A percentile compares a stretch with the other conserved stretches of the same genome.
These are phyloP conservation scores for Plantago elongata DNA, from an alignment of 257 asterid genomes.

Conservation along the genomic window DNA sequence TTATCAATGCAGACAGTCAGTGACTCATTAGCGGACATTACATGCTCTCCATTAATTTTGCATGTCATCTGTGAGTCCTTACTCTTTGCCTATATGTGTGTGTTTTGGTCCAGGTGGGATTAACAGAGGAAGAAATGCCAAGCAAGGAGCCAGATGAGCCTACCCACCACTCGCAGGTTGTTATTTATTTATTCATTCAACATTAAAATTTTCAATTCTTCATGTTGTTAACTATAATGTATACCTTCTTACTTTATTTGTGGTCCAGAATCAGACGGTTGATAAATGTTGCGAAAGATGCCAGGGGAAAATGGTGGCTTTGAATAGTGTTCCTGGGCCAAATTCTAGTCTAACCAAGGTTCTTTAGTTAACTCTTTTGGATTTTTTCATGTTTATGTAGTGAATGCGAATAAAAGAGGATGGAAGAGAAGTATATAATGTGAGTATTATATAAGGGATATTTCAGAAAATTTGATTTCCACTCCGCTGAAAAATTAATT, in stretches of 20 bases:
- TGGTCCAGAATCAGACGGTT: conserved; percentile 51
- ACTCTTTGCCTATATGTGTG: conserved; percentile 2
- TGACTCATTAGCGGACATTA: background rate
- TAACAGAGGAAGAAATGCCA: conserved; percentile 75
- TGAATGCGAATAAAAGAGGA: background rate
- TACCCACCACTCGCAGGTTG: conserved; percentile 58
- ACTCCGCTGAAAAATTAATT: too few species aligned
- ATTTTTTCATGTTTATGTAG: background rate
- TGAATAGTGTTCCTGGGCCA: conserved; percentile 69
- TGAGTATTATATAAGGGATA: background rate
- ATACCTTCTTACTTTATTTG: background rate
- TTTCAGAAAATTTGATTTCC: too few species aligned
- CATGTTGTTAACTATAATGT: background rate
- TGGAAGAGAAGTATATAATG: background rate
- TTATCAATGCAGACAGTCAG: background rate
- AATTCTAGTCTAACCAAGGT: conserved; percentile 62
- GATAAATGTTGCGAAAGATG: conserved; percentile 84
- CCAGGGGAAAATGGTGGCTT: conserved; percentile 57
- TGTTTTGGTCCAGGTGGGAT: conserved; percentile 61
- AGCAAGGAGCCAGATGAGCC: conserved; percentile 73
- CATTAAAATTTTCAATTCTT: background rate
- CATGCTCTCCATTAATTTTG: background rate
- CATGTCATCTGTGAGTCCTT: background rate
- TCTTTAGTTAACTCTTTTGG: background rate
- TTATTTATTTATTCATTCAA: conserved; percentile 2